Conservation (phyloP, 768 basidiomycete species). For the Amyloporia xantha region DNA sequence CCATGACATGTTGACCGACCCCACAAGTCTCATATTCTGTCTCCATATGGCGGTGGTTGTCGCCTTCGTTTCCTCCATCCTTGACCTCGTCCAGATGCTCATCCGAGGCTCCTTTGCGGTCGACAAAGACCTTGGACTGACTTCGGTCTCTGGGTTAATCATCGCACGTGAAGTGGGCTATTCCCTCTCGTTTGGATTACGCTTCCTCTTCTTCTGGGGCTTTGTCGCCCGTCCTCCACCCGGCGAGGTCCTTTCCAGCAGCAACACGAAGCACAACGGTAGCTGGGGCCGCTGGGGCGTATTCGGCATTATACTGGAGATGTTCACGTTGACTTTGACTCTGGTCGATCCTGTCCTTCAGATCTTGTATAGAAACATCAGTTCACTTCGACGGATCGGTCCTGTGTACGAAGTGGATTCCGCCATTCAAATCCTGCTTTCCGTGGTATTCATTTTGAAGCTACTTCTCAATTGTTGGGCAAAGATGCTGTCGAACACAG, state of each 20-base stretch:
- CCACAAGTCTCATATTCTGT: slow-evolving; percentile 33
- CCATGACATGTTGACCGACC: background rate
- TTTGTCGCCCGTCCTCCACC: slow-evolving; percentile 54
- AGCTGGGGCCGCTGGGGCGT: slow-evolving; percentile 63
- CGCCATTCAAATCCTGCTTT: slow-evolving; percentile 51
- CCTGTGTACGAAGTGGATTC: slow-evolving; percentile 52
- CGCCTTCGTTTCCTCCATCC: slow-evolving; percentile 53
- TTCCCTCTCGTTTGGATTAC: slow-evolving; percentile 48
- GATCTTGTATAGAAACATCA: slow-evolving; percentile 52
- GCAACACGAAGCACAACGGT: slow-evolving; percentile 40
- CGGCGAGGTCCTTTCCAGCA: slow-evolving; percentile 27
- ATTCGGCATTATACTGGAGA: slow-evolving; percentile 47
- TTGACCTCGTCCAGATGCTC: slow-evolving; percentile 57
- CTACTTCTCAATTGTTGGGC: slow-evolving; percentile 51
- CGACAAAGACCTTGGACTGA: slow-evolving; percentile 18
- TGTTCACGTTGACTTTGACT: slow-evolving; percentile 38
- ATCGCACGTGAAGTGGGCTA: slow-evolving; percentile 53
- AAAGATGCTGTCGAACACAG: slow-evolving; percentile 24
- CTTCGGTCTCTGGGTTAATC: slow-evolving; percentile 32
- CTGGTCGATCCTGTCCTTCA: slow-evolving; percentile 50
- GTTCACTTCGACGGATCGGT: slow-evolving; percentile 30
- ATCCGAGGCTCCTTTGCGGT: slow-evolving; percentile 27
- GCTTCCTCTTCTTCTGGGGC: slow-evolving; percentile 65
- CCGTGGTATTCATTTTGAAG: slow-evolving; percentile 56
- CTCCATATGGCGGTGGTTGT: slow-evolving; percentile 53